phyloP scores from a whole-genome alignment of 2,329 filamentous ascomycete species.

The Bipolaris oryzae region DNA sequence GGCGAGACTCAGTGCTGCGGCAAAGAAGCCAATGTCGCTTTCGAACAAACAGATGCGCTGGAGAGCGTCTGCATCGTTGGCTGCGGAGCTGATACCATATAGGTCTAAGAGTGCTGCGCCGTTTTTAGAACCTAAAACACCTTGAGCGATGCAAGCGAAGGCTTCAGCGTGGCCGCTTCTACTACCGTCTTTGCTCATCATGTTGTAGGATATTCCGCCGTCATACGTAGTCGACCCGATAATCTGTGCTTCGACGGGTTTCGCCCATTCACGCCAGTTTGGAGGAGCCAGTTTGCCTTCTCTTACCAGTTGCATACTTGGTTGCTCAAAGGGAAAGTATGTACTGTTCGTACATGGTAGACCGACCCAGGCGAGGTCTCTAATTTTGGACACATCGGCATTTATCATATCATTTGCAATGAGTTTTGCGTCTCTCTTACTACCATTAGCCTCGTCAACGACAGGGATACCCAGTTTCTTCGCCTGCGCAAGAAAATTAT shows the following conservation, averaged over 20 bases:
- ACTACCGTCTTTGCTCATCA: constrained; percentile 17
- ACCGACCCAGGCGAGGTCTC: constrained; percentile 23
- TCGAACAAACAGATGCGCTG: constrained; percentile 26
- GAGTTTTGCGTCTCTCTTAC: neutral
- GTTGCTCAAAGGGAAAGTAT: constrained; percentile 15
- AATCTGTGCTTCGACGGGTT: constrained; percentile 19
- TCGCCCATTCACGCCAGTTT: constrained; percentile 3
- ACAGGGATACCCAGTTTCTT: constrained; percentile 7
- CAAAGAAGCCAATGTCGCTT: constrained; percentile 28
- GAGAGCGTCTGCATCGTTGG: constrained; percentile 14
- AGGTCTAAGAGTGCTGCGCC: constrained; percentile 4
- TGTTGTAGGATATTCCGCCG: constrained; percentile 26
- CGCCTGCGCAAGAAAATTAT: constrained; percentile 17
- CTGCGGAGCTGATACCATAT: constrained; percentile 1
- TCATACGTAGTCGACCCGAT: constrained; percentile 24
- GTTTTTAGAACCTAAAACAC: constrained; percentile 7
- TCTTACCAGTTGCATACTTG: constrained; percentile 13
- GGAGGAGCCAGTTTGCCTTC: constrained; percentile 1
- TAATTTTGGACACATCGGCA: constrained; percentile 11
- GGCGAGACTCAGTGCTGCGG: constrained; percentile 16
- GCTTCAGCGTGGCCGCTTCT: constrained; percentile 13
- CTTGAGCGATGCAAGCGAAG: constrained; percentile 1
- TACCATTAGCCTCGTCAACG: neutral
- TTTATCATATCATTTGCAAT: constrained; percentile 14
- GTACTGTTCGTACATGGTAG: constrained; percentile 17